phyloP scores from a whole-genome alignment of 2,329 filamentous ascomycete species.

The Penicillium sumatraense region DNA sequence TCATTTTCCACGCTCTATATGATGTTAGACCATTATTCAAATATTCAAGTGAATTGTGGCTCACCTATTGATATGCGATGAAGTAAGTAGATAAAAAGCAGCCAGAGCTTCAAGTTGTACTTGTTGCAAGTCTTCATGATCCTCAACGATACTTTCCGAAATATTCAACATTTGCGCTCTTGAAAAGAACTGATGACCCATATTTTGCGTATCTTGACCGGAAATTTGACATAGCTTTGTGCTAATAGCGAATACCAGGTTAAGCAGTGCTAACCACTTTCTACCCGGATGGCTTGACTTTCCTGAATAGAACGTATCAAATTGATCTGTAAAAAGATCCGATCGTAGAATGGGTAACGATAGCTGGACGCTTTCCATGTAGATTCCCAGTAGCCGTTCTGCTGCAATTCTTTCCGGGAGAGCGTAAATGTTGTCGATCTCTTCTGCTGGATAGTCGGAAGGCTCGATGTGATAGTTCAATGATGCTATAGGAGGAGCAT shows the following conservation, averaged over 20 bases:
- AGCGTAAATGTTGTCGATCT: background rate
- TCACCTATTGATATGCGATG: slow-evolving; percentile 15
- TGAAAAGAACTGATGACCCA: slow-evolving; percentile 36
- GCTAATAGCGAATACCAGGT: slow-evolving; percentile 39
- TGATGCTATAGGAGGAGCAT: background rate
- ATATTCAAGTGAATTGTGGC: slow-evolving; percentile 4
- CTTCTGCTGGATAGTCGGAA: background rate
- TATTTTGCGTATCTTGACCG: slow-evolving; percentile 20
- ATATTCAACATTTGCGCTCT: slow-evolving; percentile 35
- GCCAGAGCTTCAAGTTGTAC: slow-evolving; percentile 35
- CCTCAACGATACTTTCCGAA: slow-evolving; percentile 30
- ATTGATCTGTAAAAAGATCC: background rate
- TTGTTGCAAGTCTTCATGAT: slow-evolving; percentile 36
- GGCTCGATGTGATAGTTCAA: background rate
- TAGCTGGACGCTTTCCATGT: background rate
- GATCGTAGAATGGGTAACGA: background rate
- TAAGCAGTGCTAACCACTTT: slow-evolving; percentile 36
- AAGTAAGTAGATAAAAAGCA: slow-evolving; percentile 33
- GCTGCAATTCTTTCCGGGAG: background rate
- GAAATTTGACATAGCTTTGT: slow-evolving; percentile 35
- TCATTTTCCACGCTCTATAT: slow-evolving; percentile 12
- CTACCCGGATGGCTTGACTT: slow-evolving; percentile 16
- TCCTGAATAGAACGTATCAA: background rate
- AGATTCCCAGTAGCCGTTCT: background rate
- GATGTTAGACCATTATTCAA: slow-evolving; percentile 29